Base-by-base conservation (phyloP, 371 early-diverging fungal genomes). In the Amoeboaphelidium protococcarum region DNA sequence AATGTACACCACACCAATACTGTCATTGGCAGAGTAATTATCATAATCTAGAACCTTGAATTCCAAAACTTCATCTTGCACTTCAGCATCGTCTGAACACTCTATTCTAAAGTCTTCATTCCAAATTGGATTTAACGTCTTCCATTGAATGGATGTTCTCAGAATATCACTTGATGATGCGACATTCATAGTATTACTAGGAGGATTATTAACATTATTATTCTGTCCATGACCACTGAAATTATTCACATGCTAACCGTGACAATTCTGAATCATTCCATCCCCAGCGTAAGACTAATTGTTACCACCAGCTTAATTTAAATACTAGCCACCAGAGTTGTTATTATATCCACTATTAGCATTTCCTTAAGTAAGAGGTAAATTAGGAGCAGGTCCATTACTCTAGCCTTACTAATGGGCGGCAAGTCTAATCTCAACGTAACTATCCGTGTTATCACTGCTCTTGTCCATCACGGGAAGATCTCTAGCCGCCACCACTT, bases 401-500 rank as follows among this genome's bases (percentile, higher is more conserved):
- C n/a, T n/a, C n/a, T n/a, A n/a, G n/a, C n/a, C 54, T 41, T 67
- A 56, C 42, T 77, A 75, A 51, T 62, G 64, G 52, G 74, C 73
- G 10, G 71, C 73, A 51, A 78, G 76, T 52, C 67, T 62, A 27
- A 76, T 62, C 51, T 80, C 80, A 25, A 77, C 80, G 44, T 74
- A 80, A 20, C 79, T 79, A 55, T 80, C 80, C 42, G 69, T 62
- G 1, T 50, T 40, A 27, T n/a, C 21, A 4, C 31, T 47, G 2
- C 71, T 64, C 47, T 74, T 55, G 61, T 80, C 80, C 80, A 80
- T 80, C 44, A 76, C 66, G 3, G 80, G 80, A 50, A 80, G 63
- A 51, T 76, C 71, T 47, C 77, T 58, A 1, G 79, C 80, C 13
- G 65, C 58, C 40, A 64, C 53, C 42, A 80, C 67, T 44, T 66